Base-by-base conservation (phyloP, 805 yeast species). In the Ogataea pignaliae region DNA sequence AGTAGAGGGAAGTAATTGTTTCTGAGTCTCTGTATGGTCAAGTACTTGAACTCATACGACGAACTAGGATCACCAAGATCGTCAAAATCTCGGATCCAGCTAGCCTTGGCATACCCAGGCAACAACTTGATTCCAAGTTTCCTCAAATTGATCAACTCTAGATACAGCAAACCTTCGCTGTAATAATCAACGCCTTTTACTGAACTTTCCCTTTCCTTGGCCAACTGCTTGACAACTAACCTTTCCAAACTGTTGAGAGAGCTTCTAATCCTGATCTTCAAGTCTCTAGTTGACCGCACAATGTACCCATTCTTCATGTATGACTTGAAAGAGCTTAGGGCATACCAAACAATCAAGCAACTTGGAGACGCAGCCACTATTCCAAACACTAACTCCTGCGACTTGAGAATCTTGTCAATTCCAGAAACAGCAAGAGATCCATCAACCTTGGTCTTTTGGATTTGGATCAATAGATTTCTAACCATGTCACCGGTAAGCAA, bases 381-480 rank as follows among this genome's bases (percentile, higher is more conserved):
- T 1, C 96, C 97, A 68, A 91, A 88, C n/a, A 93, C 93, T 43
- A 91, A 75, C 61, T 93, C 96, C 66, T 91, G 99, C 40, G 93
- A 83, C 62, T 88, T 85, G 37, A 93, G 73, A 52, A 91, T 69
- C 59, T 86, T 83, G 64, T 93, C 98, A 49, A 93, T 90, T 9
- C 98, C 98, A 53, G 76, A 79, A 48, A 91, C 76, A 0, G 97
- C 98, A 5, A 89, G 69, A 32, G 86, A 89, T 9, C 96, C 96
- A 61, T 91, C 99, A 7, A 93, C 97, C 64, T 91, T 91, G 11
- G 96, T 84, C 65, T 93, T 91, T 63, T 91, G 99, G n/a, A 93
- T 71, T 63, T 93, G 98, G 49, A 91, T 90, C 56, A 93, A 67
- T 37, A 93, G 63, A 13, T 90, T 81, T 43, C 96, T 73, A 9